Conservation (phyloP, 2,329 filamentous ascomycete species). For the Fusarium papillatum region DNA sequence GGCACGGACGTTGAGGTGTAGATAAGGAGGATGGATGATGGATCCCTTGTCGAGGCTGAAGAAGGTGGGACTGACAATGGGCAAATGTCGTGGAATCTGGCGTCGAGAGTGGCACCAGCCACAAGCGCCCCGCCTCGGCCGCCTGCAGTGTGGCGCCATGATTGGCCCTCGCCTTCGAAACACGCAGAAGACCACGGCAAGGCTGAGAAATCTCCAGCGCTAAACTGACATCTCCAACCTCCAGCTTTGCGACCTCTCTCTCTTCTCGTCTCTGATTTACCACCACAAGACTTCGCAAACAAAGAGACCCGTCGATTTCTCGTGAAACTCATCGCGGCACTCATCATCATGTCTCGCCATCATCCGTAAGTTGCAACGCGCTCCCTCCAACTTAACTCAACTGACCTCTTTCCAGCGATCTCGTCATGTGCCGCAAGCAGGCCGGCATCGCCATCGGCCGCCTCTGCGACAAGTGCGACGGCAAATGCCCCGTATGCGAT, state of each 20-base stretch:
- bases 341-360: constrained; percentile 86
- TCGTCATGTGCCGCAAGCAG: constrained; percentile 99
- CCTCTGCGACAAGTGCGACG: constrained; percentile 99
- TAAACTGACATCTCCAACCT: constrained; percentile 28
- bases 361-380: constrained; percentile 76
- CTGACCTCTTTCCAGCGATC: constrained; percentile 73
- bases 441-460: constrained; percentile 97
- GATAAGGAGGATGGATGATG: constrained; percentile 3
- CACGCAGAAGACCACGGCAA: constrained; percentile 50
- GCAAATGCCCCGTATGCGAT: constrained; percentile 99
- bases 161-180: constrained; percentile 43
- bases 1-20: constrained; percentile 8
- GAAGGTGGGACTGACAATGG: constrained; percentile 38
- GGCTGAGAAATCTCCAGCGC: constrained; percentile 59
- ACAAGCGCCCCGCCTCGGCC: constrained; percentile 23
- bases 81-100: constrained; percentile 20
- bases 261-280: constrained; percentile 9
- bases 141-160: background rate
- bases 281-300: constrained; percentile 14
- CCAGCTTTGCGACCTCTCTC: constrained; percentile 14
- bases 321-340: background rate
- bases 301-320: background rate
- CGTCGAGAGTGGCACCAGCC: constrained; percentile 26
- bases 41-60: constrained; percentile 46
- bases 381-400: background rate